These are phyloP conservation scores for Backusella sp. DNA, from an alignment of 192 early-diverging fungal species.

Conservation along the genomic window DNA sequence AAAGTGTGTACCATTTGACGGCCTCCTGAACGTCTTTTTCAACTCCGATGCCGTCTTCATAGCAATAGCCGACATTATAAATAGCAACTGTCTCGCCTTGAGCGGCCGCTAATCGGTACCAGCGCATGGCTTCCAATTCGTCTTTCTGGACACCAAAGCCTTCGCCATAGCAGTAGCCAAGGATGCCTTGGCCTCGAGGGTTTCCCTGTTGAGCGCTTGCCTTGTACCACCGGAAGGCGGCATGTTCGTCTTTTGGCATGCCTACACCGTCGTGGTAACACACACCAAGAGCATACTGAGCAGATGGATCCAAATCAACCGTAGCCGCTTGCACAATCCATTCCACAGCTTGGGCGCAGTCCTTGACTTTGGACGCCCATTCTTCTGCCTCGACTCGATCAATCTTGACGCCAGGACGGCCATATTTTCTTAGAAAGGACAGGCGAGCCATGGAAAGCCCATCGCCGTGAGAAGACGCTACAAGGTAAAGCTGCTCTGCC, in stretches of 20 bases:
- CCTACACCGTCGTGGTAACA: constrained; percentile 83
- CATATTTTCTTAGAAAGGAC: constrained; percentile 78
- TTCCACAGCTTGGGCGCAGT: constrained; percentile 43
- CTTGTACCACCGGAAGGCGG: constrained; percentile 72
- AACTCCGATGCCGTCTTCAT: constrained; percentile 59
- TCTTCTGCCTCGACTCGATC: constrained; percentile 76
- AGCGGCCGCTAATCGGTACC: constrained; percentile 54
- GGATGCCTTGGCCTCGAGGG: constrained; percentile 59
- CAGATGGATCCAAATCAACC: constrained; percentile 45
- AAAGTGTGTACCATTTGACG: constrained; percentile 60
- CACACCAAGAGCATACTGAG: constrained; percentile 67
- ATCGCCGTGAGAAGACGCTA: constrained; percentile 58
- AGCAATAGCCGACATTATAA: constrained; percentile 58
- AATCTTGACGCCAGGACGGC: constrained; percentile 75
- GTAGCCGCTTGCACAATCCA: constrained; percentile 68
- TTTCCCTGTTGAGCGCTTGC: constrained; percentile 58
- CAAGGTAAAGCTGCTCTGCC: constrained; percentile 66
- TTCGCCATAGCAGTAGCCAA: constrained; percentile 81
- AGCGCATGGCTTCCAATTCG: constrained; percentile 60
- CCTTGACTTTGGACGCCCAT: constrained; percentile 50
- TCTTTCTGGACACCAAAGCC: constrained; percentile 67
- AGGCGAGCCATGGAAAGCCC: constrained; percentile 69
- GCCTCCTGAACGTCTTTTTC: constrained; percentile 49
- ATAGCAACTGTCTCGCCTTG: constrained; percentile 54
- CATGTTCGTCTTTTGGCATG: constrained; percentile 55